Conservation (phyloP, 371 early-diverging fungal species). For the Mortierella sp. region DNA sequence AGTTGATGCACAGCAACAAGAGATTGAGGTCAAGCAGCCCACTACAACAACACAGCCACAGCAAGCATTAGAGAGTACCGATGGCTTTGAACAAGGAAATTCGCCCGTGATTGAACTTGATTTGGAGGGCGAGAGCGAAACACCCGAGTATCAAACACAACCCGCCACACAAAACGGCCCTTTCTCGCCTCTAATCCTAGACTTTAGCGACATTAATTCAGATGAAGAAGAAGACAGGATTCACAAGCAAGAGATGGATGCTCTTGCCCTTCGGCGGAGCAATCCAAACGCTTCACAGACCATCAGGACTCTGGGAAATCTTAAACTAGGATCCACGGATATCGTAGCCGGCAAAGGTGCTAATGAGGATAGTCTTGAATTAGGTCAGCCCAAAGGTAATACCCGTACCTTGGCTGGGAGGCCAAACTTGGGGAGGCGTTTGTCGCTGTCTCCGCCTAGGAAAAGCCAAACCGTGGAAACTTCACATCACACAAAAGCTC, state of each 20-base stretch:
- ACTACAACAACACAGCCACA: neutral
- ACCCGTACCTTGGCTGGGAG: neutral
- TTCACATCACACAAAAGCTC: neutral
- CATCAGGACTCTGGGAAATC: neutral
- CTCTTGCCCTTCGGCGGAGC: neutral
- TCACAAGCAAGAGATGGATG: constrained; percentile 2
- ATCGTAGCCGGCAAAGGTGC: neutral
- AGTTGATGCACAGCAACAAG: neutral
- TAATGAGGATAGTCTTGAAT: neutral
- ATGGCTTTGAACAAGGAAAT: neutral
- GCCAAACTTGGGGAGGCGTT: neutral
- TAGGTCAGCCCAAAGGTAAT: neutral
- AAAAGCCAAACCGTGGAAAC: neutral
- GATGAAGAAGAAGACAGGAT: constrained; percentile 21
- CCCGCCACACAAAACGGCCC: neutral
- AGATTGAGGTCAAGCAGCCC: neutral
- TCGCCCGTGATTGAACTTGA: neutral
- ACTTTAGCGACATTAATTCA: constrained; percentile 1
- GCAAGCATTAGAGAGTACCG: neutral
- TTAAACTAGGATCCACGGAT: neutral
- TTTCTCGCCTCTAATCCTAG: neutral
- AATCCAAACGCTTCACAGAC: neutral
- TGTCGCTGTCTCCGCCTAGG: constrained; percentile 6
- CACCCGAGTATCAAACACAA: constrained; percentile 1
- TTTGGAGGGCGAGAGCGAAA: neutral